Conservation (phyloP, 805 yeast species). For the Sungouiozyma intestinalis region DNA sequence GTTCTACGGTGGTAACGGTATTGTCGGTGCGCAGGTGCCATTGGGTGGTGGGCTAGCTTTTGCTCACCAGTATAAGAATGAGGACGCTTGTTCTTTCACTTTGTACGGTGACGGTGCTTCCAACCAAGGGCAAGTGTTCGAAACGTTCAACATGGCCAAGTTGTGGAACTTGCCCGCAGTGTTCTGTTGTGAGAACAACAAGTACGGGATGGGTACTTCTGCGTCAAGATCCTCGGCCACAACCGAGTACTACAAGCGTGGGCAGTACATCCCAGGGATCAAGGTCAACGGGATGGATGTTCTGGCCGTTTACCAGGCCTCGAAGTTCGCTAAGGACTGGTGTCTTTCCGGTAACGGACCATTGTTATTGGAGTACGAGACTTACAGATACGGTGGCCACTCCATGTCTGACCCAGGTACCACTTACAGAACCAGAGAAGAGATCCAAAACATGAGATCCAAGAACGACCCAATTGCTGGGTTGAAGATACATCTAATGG, state of each 20-base stretch:
- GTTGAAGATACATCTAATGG: constrained; percentile 76
- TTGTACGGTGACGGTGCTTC: constrained; percentile 99
- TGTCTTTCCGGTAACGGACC: constrained; percentile 90
- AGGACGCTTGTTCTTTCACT: constrained; percentile 71
- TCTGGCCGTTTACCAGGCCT: constrained; percentile 88
- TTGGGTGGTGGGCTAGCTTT: constrained; percentile 97
- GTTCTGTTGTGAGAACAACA: constrained; percentile 97
- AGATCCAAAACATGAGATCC: constrained; percentile 98
- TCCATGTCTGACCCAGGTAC: constrained; percentile 99
- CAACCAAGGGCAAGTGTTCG: constrained; percentile 98
- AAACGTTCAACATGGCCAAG: constrained; percentile 97
- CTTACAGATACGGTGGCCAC: constrained; percentile 99
- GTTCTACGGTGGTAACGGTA: constrained; percentile 98
- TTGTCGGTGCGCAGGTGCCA: constrained; percentile 99
- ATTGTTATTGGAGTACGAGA: constrained; percentile 89
- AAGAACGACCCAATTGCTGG: constrained; percentile 97
- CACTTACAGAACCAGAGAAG: constrained; percentile 99
- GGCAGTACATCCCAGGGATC: constrained; percentile 98
- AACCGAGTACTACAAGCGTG: constrained; percentile 96
- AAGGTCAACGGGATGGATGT: constrained; percentile 99
- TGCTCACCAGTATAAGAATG: constrained; percentile 89
- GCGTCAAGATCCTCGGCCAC: constrained; percentile 95
- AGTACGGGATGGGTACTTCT: constrained; percentile 99
- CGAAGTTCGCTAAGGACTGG: constrained; percentile 97
- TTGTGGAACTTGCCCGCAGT: constrained; percentile 93